phyloP scores from a whole-genome alignment of 148 eudicot genomes.

The Amaranthus palmeri region DNA sequence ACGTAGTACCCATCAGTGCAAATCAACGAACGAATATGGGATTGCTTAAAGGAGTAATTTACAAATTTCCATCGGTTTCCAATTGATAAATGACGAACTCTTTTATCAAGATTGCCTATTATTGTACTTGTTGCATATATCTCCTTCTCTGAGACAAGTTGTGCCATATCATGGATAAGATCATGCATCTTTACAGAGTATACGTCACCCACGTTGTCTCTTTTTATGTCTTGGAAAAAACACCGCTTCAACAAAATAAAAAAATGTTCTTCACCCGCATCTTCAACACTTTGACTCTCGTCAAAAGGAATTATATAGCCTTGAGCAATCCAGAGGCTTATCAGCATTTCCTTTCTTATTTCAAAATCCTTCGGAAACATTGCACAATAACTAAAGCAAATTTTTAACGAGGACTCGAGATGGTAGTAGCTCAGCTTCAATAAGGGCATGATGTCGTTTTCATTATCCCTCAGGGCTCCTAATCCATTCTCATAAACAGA shows the following conservation, averaged over 20 bases:
- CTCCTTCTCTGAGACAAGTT: neutral
- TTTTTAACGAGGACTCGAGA: slow-evolving; percentile 4
- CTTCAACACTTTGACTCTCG: slow-evolving; percentile 4
- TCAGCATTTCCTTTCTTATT: neutral
- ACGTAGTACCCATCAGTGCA: too few relatives aligned
- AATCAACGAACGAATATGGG: neutral
- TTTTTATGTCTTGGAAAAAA: neutral
- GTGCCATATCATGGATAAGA: slow-evolving; percentile 7
- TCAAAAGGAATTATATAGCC: neutral
- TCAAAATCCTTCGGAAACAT: neutral
- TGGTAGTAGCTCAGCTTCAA: neutral
- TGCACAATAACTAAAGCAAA: slow-evolving; percentile 5
- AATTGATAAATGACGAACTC: neutral
- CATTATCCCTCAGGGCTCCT: neutral
- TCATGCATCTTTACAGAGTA: neutral
- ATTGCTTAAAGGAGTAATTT: neutral
- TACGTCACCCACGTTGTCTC: neutral
- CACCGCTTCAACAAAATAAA: slow-evolving; percentile 1
- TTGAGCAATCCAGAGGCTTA: slow-evolving; percentile 4
- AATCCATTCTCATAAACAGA: neutral
- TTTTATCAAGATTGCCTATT: neutral
- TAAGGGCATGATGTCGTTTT: neutral
- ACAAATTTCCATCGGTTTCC: neutral
- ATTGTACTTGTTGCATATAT: neutral
- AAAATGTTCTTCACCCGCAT: slow-evolving; percentile 1